Base-by-base conservation (phyloP, 1,139 yeast species). In the Saccharomyces hybrid region DNA sequence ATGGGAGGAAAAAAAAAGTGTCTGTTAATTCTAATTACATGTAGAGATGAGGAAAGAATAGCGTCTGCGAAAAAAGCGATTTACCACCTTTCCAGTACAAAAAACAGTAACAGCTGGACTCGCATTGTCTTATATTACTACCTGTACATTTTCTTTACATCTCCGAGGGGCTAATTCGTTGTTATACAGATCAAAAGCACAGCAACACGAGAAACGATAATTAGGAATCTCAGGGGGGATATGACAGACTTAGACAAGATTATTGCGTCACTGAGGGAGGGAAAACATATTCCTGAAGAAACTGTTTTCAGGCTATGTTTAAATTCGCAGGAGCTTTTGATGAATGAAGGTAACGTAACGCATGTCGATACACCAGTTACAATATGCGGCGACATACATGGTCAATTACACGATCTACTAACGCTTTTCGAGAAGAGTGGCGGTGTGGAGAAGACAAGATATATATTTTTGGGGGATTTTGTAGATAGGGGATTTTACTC, bases 371-470 rank as follows among this genome's bases (percentile, higher is more conserved):
- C 96, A 0, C 99, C 99, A 3, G 97, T 89, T 51, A 91, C 98
- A n/a, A 88, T 93, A 52, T 95, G 99, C 74, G 99, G 99, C 54
- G 98, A 93, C 70, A 93, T 93, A 47, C 99, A 93, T 70, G 99
- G 99, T 14, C 99, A 93, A 73, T 81, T 93, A 60, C 98, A 95
- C 73, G 99, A 93, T 72, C 75, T 93, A 60, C 76, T 93, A 71
- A 96, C 95, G 59, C 76, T 93, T 53, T 91, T 93, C 74, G 77
- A 78, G 54, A 84, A 88, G 63, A 83, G 86, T 53, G 97, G 97
- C 6, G 98, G 98, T 5, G 80, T 69, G 80, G 95, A 51, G 83
- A 86, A 75, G 85, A 90, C 67, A 20, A 58, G 73, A 48, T 74
- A 73, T 52, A 62, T 74, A 4, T 74, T 74, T 54, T 56, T 74